Conservation (phyloP, 208 protist species). For the Novymonas esmeraldas region DNA sequence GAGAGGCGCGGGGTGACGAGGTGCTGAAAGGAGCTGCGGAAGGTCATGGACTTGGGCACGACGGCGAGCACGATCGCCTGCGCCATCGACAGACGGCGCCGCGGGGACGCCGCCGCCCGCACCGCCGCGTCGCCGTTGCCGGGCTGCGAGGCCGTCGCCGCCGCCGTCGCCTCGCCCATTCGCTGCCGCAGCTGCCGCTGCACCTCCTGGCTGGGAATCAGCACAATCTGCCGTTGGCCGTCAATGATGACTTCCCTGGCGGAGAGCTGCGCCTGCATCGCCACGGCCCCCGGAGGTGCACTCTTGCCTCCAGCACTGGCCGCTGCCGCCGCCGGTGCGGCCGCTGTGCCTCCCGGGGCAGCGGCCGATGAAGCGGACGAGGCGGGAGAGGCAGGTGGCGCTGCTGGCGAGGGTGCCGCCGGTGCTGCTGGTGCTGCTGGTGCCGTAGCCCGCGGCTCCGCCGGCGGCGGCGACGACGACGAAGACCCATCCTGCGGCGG, state of each 20-base stretch:
- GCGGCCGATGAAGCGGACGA: not conserved
- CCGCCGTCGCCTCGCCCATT: conserved; percentile 19
- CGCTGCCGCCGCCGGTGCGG: not conserved
- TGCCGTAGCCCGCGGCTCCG: too few relatives aligned
- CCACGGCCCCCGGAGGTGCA: not conserved
- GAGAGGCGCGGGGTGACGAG: conserved; percentile 38
- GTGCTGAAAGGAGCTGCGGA: conserved; percentile 68
- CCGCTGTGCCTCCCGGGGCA: not conserved
- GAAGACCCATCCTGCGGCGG: too few relatives aligned
- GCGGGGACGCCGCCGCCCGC: not conserved
- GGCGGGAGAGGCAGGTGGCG: not conserved
- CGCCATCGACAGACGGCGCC: conserved; percentile 5
- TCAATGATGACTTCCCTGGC: conserved; percentile 61
- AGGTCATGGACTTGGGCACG: conserved; percentile 49
- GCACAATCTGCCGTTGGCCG: conserved; percentile 55
- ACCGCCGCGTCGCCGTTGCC: not conserved
- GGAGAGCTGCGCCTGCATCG: conserved; percentile 36
- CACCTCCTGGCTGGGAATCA: conserved; percentile 54
- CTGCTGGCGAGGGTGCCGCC: not conserved
- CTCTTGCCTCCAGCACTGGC: conserved; percentile 1
- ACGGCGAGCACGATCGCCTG: conserved; percentile 39
- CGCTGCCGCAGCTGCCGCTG: conserved; percentile 44
- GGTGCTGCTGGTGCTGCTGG: too few relatives aligned
- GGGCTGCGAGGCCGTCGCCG: not conserved
- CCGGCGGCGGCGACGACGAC: too few relatives aligned